Conservation (phyloP, 78 protist genomes). For the Dictyostelium firmibasis region DNA sequence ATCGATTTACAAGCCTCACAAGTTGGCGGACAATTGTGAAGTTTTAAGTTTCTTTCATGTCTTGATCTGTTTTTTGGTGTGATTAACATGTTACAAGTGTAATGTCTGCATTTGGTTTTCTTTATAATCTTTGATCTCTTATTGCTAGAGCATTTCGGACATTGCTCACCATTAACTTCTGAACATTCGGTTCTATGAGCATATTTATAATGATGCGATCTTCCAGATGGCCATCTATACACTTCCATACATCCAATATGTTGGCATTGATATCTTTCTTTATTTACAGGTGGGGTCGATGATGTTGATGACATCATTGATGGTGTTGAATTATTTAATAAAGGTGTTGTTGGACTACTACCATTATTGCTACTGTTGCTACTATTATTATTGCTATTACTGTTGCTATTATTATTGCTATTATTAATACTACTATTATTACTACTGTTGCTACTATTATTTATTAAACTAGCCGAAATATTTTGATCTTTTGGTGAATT, state of each 20-base stretch:
- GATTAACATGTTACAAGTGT: constrained; percentile 2
- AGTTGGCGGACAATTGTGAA: constrained; percentile 9
- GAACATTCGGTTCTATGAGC: neutral
- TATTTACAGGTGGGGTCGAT: constrained; percentile 10
- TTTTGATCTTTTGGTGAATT: neutral
- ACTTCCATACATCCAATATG: constrained; percentile 7
- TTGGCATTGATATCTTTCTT: constrained; percentile 18
- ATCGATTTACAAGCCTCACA: constrained; percentile 20
- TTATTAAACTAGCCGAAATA: neutral
- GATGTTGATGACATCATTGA: neutral
- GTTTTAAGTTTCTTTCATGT: constrained; percentile 17
- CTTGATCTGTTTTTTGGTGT: constrained; percentile 24
- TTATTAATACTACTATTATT: too few species aligned
- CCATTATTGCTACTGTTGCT: neutral
- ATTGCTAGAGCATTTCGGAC: constrained; percentile 1
- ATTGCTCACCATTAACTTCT: neutral
- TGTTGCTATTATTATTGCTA: neutral
- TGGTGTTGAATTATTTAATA: neutral
- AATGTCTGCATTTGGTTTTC: constrained; percentile 10
- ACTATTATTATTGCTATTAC: neutral
- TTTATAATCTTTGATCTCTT: neutral
- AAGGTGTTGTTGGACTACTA: neutral
- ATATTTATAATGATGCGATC: constrained; percentile 23
- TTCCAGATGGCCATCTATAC: constrained; percentile 31
- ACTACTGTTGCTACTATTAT: neutral